Evolutionary conservation across 2,329 filamentous ascomycete genomes (phyloP).

Genomic region (Aurifilum marmelostoma): DNA sequence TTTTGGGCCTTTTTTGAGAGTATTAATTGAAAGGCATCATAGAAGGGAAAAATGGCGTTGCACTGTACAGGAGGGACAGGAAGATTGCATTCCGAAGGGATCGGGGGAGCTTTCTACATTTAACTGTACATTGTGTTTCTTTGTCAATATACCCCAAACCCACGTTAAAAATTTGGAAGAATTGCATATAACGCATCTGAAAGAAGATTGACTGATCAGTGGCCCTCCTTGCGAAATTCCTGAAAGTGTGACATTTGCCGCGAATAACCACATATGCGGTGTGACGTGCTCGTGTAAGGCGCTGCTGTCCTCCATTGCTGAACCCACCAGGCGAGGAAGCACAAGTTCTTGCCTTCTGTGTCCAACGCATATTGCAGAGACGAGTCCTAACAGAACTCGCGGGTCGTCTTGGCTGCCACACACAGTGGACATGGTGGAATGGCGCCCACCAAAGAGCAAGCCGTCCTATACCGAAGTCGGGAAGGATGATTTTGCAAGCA

Average conservation of each 20-base stretch:
- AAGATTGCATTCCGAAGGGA: background rate
- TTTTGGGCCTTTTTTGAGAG: constrained; percentile 5
- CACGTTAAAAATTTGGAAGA: constrained; percentile 12
- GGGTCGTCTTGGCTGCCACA: background rate
- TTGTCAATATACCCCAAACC: constrained; percentile 27
- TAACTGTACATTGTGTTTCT: constrained; percentile 12
- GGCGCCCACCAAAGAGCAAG: background rate
- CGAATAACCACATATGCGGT: background rate
- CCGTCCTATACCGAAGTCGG: background rate
- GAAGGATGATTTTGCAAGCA: background rate
- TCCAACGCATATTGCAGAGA: background rate
- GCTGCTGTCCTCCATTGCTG: background rate
- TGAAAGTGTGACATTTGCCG: background rate
- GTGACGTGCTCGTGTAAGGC: background rate
- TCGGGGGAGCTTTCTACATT: background rate
- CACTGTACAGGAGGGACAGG: background rate
- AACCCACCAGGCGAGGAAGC: background rate
- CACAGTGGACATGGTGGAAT: background rate
- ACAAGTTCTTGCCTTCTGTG: background rate
- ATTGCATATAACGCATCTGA: constrained; percentile 13
- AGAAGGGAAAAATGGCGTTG: constrained; percentile 22
- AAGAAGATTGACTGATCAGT: no score
- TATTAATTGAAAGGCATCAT: constrained; percentile 19
- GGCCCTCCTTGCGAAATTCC: background rate
- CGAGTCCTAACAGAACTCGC: background rate